phyloP scores from a whole-genome alignment of 257 asterid genomes.

The Thymus mandschuricus region DNA sequence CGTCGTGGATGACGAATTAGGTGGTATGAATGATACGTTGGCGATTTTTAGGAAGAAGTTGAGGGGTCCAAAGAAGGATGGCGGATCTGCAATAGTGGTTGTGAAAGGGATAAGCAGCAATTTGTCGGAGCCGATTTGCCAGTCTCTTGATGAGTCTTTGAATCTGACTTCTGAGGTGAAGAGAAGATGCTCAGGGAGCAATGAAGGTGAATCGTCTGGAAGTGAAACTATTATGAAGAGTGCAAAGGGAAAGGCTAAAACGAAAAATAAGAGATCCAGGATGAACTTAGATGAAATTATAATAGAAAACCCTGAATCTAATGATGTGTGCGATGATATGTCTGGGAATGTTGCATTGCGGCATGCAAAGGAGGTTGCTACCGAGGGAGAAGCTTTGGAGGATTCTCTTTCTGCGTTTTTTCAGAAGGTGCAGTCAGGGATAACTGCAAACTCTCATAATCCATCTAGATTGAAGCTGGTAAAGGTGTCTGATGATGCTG shows the following conservation, averaged over 20 bases:
- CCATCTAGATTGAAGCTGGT: slow-evolving; percentile 51
- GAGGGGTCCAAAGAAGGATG: slow-evolving; percentile 73
- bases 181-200: slow-evolving; percentile 37
- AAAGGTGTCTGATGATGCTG: slow-evolving; percentile 43
- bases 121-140: slow-evolving; percentile 38
- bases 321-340: slow-evolving; percentile 31
- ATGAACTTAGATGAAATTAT: slow-evolving; percentile 36
- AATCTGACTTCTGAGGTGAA: slow-evolving; percentile 37
- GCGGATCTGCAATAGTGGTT: slow-evolving; percentile 40
- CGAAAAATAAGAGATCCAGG: slow-evolving; percentile 49
- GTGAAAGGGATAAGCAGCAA: slow-evolving; percentile 36
- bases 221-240: slow-evolving; percentile 38
- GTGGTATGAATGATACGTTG: slow-evolving; percentile 89
- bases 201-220: slow-evolving; percentile 41
- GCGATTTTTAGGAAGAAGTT: slow-evolving; percentile 85
- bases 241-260: slow-evolving; percentile 38
- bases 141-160: slow-evolving; percentile 38
- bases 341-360: slow-evolving; percentile 32
- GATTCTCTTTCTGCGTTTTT: slow-evolving; percentile 70
- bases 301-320: slow-evolving; percentile 35
- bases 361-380: slow-evolving; percentile 41
- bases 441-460: slow-evolving; percentile 47
- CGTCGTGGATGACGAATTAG: slow-evolving; percentile 56
- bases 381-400: slow-evolving; percentile 53
- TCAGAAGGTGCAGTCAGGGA: slow-evolving; percentile 65